Percentiles rank a stretch among this genome's conserved stretches.
Evolutionary conservation across 1,139 yeast genomes (phyloP).

Genomic region (Scheffersomyces illinoinensis): DNA sequence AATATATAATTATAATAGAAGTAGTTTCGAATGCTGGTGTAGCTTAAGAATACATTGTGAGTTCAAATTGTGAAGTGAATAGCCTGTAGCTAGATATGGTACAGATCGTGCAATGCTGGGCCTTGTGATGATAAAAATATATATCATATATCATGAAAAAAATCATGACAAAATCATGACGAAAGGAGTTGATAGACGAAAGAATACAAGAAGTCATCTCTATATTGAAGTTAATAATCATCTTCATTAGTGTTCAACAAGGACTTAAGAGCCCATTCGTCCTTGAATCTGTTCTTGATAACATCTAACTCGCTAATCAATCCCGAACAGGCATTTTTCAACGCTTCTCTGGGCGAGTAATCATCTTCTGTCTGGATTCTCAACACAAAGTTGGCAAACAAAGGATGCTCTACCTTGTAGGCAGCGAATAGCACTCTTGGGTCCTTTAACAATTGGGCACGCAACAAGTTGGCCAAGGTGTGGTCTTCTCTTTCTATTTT

Average conservation of each 20-base stretch:
- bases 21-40: neutral
- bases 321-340: constrained; percentile 83
- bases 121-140: neutral
- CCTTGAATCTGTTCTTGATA: constrained; percentile 74
- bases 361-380: constrained; percentile 96
- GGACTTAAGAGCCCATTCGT: constrained; percentile 91
- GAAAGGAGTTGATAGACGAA: too few relatives aligned
- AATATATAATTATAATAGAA: neutral
- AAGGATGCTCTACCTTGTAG: constrained; percentile 95
- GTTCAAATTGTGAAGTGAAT: neutral
- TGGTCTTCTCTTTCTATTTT: constrained; percentile 97
- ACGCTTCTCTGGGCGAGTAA: constrained; percentile 86
- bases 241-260: constrained; percentile 61
- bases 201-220: neutral
- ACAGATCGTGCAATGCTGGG: neutral
- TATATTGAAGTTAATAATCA: constrained; percentile 14
- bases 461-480: constrained; percentile 85
- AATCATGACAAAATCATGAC: neutral
- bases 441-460: constrained; percentile 85
- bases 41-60: neutral
- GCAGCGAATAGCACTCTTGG: constrained; percentile 91
- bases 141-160: neutral
- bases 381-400: constrained; percentile 91
- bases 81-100: neutral
- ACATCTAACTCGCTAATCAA: constrained; percentile 77